These are phyloP conservation scores for Neonectria ditissima DNA, from an alignment of 2,329 filamentous ascomycete species.

Conservation along the genomic window DNA sequence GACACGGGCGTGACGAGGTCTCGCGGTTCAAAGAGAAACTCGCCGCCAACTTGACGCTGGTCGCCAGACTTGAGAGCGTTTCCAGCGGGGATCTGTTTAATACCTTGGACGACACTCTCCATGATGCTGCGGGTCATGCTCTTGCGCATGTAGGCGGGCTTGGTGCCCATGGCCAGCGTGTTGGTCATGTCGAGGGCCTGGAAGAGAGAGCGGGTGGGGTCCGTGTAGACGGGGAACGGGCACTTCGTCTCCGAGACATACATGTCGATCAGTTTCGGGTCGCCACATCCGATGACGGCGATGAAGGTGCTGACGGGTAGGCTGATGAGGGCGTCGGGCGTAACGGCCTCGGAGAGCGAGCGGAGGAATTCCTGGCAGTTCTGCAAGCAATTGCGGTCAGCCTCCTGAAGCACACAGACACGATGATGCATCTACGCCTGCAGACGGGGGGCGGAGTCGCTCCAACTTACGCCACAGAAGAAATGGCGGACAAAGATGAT, in stretches of 20 bases:
- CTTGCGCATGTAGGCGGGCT: conserved; percentile 74
- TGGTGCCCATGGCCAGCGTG: conserved; percentile 68
- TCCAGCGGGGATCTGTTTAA: conserved; percentile 68
- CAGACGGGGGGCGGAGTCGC: background rate
- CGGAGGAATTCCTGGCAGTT: conserved; percentile 82
- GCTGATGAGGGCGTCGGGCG: conserved; percentile 60
- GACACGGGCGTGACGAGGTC: conserved; percentile 58
- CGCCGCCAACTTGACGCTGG: conserved; percentile 77
- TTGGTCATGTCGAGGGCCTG: conserved; percentile 75
- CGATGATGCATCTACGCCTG: background rate
- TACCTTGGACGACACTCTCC: conserved; percentile 67
- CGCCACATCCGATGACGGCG: conserved; percentile 78
- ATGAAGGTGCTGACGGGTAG: conserved; percentile 71
- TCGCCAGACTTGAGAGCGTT: conserved; percentile 74
- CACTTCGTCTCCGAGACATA: conserved; percentile 74
- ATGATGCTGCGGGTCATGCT: conserved; percentile 63
- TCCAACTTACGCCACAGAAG: conserved; percentile 77
- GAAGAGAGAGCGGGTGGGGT: conserved; percentile 76
- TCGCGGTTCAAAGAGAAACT: conserved; percentile 78
- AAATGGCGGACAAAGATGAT: conserved; percentile 84
- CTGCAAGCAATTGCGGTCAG: conserved; percentile 51
- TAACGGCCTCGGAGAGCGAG: conserved; percentile 69
- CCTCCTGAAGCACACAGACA: background rate
- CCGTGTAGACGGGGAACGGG: conserved; percentile 81
- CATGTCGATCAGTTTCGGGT: conserved; percentile 73